These are phyloP conservation scores for Pyricularia pennisetigena DNA, from an alignment of 2,329 filamentous ascomycete species.

Conservation along the genomic window DNA sequence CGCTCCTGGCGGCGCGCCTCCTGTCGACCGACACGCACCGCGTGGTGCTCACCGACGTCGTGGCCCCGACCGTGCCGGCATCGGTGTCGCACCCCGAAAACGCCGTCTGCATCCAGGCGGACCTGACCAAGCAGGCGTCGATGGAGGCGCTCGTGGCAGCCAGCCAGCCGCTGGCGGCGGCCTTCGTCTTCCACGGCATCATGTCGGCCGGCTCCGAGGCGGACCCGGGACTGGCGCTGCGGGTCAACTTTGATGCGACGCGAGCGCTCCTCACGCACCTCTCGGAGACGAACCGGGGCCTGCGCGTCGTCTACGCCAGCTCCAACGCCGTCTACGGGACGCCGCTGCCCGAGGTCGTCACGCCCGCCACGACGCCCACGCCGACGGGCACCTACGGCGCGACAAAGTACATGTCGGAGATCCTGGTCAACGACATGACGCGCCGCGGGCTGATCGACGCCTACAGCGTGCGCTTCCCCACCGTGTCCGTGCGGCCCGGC, in stretches of 20 bases:
- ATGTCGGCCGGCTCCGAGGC: conserved; percentile 56
- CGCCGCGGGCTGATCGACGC: conserved; percentile 48
- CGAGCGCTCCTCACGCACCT: conserved; percentile 39
- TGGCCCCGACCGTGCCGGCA: conserved; percentile 37
- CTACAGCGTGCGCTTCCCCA: conserved; percentile 49
- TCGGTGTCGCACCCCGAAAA: conserved; percentile 37
- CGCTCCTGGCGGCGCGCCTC: conserved; percentile 26
- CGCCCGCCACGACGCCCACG: conserved; percentile 40
- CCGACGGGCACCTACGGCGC: conserved; percentile 54
- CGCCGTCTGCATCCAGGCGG: conserved; percentile 37
- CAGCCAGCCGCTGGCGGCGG: conserved; percentile 33
- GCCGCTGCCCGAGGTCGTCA: conserved; percentile 41
- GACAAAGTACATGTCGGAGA: conserved; percentile 53
- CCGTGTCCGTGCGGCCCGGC: conserved; percentile 51
- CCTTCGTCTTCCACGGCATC: conserved; percentile 57
- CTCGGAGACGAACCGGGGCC: conserved; percentile 35
- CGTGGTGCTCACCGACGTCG: conserved; percentile 41
- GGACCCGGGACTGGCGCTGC: conserved; percentile 47
- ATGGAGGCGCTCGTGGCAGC: conserved; percentile 28
- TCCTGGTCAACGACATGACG: conserved; percentile 53
- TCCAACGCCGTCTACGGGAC: conserved; percentile 55
- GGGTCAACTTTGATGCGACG: conserved; percentile 52
- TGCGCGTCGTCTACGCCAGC: conserved; percentile 50
- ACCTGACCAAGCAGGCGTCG: conserved; percentile 28
- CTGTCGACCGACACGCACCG: conserved; percentile 27